A percentile compares a stretch with the other conserved stretches of the same genome.
These are phyloP conservation scores for Phytophthora litchii DNA, from an alignment of 352 stramenopile species.

Conservation along the genomic window DNA sequence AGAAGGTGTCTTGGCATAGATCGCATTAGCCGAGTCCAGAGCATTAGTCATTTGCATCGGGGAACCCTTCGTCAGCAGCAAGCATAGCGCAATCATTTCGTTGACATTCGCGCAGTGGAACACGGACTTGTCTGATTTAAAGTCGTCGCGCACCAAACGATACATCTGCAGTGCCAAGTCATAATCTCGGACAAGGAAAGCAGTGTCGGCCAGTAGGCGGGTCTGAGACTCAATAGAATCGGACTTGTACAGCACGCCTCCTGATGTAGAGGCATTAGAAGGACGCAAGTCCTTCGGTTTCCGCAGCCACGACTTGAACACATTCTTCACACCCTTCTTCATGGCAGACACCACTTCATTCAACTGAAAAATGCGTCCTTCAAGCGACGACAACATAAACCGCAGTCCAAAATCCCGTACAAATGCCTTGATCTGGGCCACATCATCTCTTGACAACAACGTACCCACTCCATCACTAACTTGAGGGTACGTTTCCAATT, in stretches of 20 bases:
- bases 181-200: slow-evolving; percentile 91
- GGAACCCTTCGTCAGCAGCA: slow-evolving; percentile 79
- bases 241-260: slow-evolving; percentile 62
- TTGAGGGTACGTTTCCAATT: slow-evolving; percentile 40
- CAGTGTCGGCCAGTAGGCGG: slow-evolving; percentile 86
- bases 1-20: slow-evolving; percentile 67
- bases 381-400: slow-evolving; percentile 82
- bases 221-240: slow-evolving; percentile 92
- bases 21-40: slow-evolving; percentile 64
- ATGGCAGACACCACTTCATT: slow-evolving; percentile 90
- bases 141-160: slow-evolving; percentile 90
- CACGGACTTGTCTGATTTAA: slow-evolving; percentile 89
- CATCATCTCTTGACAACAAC: slow-evolving; percentile 72
- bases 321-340: slow-evolving; percentile 93
- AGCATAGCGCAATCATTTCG: slow-evolving; percentile 89
- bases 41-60: slow-evolving; percentile 87
- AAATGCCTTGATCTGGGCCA: slow-evolving; percentile 67
- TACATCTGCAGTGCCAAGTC: slow-evolving; percentile 92
- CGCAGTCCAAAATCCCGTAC: slow-evolving; percentile 78
- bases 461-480: slow-evolving; percentile 39
- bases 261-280: slow-evolving; percentile 20
- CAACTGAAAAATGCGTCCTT: slow-evolving; percentile 83
- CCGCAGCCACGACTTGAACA: slow-evolving; percentile 92
- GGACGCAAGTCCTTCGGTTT: slow-evolving; percentile 82
- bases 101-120: slow-evolving; percentile 85